Base-by-base conservation (phyloP, 2,329 filamentous ascomycete species). In the Cladosporium oxysporum region DNA sequence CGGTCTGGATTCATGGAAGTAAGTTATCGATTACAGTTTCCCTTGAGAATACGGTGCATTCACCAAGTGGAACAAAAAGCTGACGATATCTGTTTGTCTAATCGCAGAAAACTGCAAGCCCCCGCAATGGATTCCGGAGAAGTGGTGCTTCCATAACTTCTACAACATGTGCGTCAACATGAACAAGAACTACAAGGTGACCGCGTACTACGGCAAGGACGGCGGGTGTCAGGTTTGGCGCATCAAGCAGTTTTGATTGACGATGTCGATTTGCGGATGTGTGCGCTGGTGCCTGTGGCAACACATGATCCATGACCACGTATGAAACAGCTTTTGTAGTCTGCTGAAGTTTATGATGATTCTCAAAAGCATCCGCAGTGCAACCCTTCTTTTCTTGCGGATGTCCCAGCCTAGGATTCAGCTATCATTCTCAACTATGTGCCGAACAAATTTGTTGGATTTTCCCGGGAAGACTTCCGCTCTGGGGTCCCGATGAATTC, bases 71-170 rank as follows among this genome's bases (percentile, higher is more conserved):
- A 21, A 47, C 10, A 23, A n/a, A 3, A 58, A 14, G 37, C 23
- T 59, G 35, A 59, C 57, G 18, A n/a, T 11, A 10, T 18, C 16
- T n/a, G 5, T 47, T n/a, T 33, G 12, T 37, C 28, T 33, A 10
- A 57, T 21, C 8, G 21, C 26, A 35, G 68, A 66, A 23, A 55
- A 55, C 37, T 67, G 63, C 44, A 62, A 66, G 31, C 68, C 68
- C 12, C 41, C 61, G 37, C 66, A 71, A 29, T 71, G 69, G 69
- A 64, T 71, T 4, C 70, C 70, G 11, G 31, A 66, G 37, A 60
- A 69, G 31, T 71, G 67, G 64, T 71, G 70, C 60, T 41, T 62
- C 50, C 49, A 57, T 14, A 69, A 71, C 64, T 69, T 70, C 59
- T 68, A 58, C 53, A 62, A 67, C 41, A 66, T 67, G 57, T 71